Conservation (phyloP, 306 rosid species). For the Morella rubra region DNA sequence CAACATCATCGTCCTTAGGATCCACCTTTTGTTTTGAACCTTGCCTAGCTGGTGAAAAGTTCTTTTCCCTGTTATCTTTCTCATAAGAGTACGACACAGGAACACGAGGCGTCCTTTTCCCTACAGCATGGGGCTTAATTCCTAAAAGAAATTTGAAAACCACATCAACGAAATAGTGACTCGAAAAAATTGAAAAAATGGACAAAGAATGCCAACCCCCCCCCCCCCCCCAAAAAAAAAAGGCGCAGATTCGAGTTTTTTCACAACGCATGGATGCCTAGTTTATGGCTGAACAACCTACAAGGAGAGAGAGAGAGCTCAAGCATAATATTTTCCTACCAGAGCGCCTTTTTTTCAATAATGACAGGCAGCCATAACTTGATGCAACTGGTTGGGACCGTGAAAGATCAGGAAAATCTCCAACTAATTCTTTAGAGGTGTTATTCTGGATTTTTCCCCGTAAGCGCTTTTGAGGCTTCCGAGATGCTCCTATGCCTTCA, state of each 20-base stretch:
- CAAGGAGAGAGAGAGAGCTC: constrained; percentile 11
- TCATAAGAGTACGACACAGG: constrained; percentile 65
- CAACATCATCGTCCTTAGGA: constrained; percentile 54
- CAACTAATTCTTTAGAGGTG: constrained; percentile 51
- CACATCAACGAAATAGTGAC: constrained; percentile 15
- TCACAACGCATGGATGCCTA: constrained; percentile 4
- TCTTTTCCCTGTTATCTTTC: constrained; percentile 58
- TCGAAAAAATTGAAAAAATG: constrained; percentile 5
- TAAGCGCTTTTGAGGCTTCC: constrained; percentile 56
- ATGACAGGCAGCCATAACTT: constrained; percentile 69
- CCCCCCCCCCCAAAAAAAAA: constrained; percentile 3
- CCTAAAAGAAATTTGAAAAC: constrained; percentile 47
- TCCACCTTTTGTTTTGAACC: constrained; percentile 47
- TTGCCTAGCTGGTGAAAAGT: constrained; percentile 59
- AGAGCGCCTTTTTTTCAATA: constrained; percentile 75
- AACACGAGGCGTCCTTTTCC: constrained; percentile 92
- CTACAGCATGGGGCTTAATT: constrained; percentile 79
- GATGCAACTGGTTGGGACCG: constrained; percentile 63
- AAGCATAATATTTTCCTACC: constrained; percentile 52
- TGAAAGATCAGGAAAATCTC: constrained; percentile 58
- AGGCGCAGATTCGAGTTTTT: background rate
- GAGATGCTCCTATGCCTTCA: constrained; percentile 51
- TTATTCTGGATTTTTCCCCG: constrained; percentile 51
- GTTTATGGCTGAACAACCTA: background rate
- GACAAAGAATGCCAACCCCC: background rate